A percentile compares a stretch with the other conserved stretches of the same genome.
Evolutionary conservation across 2,329 filamentous ascomycete species (phyloP).

Genomic region (Geosmithia putterillii): DNA sequence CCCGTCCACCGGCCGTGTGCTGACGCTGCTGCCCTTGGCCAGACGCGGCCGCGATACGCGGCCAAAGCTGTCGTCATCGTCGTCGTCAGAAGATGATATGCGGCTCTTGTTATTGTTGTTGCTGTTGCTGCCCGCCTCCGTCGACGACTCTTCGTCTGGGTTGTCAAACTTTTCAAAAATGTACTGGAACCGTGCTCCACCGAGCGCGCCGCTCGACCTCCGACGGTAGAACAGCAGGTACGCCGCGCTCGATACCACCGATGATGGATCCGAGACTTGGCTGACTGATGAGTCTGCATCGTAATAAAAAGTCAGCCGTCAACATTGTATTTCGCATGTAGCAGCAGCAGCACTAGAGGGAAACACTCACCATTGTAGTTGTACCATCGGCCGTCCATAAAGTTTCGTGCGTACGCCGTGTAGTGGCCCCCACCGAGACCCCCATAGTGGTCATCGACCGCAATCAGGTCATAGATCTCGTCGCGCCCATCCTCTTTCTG

Average conservation of each 20-base stretch:
- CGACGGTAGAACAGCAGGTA: conserved; percentile 96
- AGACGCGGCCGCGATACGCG: conserved; percentile 16
- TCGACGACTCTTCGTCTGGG: conserved; percentile 34
- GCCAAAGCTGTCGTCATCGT: conserved; percentile 60
- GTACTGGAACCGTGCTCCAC: conserved; percentile 61
- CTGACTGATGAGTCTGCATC: conserved; percentile 61
- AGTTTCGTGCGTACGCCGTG: conserved; percentile 89
- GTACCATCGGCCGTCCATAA: conserved; percentile 82
- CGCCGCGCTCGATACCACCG: conserved; percentile 62
- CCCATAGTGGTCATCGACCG: conserved; percentile 91
- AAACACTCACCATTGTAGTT: conserved; percentile 79
- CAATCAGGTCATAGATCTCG: conserved; percentile 85
- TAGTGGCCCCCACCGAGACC: conserved; percentile 92
- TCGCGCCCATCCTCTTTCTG: conserved; percentile 70
- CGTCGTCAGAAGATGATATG: conserved; percentile 59
- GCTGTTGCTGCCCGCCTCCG: conserved; percentile 65
- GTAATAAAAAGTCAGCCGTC: background rate
- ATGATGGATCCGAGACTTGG: conserved; percentile 43
- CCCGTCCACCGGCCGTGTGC: conserved; percentile 12
- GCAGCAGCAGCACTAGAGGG: background rate
- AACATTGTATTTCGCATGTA: background rate
- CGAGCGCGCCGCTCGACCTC: conserved; percentile 63
- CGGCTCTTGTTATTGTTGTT: no score
- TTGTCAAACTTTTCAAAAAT: conserved; percentile 54
- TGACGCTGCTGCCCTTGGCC: conserved; percentile 30